Conservation (phyloP, 2,329 filamentous ascomycete species). For the Fonsecaea pedrosoi region DNA sequence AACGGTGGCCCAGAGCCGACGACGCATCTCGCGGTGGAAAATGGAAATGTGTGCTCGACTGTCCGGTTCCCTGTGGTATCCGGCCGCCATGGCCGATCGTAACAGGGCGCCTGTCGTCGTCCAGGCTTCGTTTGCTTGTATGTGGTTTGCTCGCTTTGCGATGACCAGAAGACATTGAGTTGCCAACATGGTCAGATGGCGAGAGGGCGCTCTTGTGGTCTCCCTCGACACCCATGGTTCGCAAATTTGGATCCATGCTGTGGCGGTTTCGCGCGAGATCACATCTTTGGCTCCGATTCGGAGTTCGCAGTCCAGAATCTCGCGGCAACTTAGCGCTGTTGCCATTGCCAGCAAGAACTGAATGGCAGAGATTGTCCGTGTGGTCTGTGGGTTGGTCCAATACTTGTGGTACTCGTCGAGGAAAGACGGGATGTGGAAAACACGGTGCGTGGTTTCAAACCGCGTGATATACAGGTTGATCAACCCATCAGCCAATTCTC, state of each 20-base stretch:
- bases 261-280: constrained; percentile 28
- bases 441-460: constrained; percentile 62
- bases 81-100: constrained; percentile 56
- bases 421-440: constrained; percentile 65
- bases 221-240: constrained; percentile 26
- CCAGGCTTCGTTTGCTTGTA: constrained; percentile 60
- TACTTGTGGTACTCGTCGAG: constrained; percentile 60
- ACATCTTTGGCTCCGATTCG: constrained; percentile 15
- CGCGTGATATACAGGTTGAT: constrained; percentile 51
- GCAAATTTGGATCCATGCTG: constrained; percentile 31
- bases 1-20: constrained; percentile 64
- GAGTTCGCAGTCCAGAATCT: constrained; percentile 7
- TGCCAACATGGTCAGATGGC: constrained; percentile 56
- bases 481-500: constrained; percentile 21
- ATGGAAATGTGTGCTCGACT: constrained; percentile 44
- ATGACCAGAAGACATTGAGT: constrained; percentile 56
- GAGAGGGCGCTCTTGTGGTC: constrained; percentile 56
- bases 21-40: constrained; percentile 60
- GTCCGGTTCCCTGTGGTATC: constrained; percentile 57
- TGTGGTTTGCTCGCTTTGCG: constrained; percentile 54
- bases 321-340: constrained; percentile 5
- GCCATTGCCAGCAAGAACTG: constrained; percentile 27
- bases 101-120: constrained; percentile 54
- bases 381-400: constrained; percentile 47
- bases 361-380: constrained; percentile 10